A percentile compares a stretch with the other conserved stretches of the same genome.
phyloP scores from a whole-genome alignment of 495 filamentous ascomycete species.

The Penicillium samsonianum region DNA sequence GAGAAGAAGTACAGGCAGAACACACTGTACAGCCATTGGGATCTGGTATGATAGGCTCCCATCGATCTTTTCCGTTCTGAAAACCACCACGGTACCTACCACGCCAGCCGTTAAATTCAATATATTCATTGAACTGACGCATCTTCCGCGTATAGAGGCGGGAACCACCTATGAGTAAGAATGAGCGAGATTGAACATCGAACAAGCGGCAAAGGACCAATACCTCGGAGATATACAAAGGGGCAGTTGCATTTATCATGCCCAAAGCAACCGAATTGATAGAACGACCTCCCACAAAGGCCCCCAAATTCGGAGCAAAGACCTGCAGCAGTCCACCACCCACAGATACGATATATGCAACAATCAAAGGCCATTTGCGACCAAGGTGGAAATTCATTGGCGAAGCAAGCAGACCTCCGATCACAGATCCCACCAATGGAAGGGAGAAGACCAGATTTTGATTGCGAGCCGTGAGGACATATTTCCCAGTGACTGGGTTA shows the following conservation, averaged over 20 bases:
- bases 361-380: conserved; percentile 39
- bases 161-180: conserved; percentile 30
- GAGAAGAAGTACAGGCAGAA: conserved; percentile 32
- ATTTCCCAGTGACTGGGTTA: conserved; percentile 27
- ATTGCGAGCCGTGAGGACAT: conserved; percentile 39
- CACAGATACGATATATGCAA: conserved; percentile 37
- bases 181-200: background rate
- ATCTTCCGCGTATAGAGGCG: conserved; percentile 38
- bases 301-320: conserved; percentile 37
- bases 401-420: conserved; percentile 38
- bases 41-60: conserved; percentile 34
- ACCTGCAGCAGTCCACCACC: conserved; percentile 41
- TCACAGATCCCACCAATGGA: conserved; percentile 36
- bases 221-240: conserved; percentile 42
- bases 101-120: conserved; percentile 38
- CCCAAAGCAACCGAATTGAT: conserved; percentile 38
- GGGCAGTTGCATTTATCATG: conserved; percentile 38
- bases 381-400: conserved; percentile 38
- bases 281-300: conserved; percentile 38
- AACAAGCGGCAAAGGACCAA: background rate
- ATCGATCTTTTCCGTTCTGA: conserved; percentile 28
- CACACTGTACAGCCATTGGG: conserved; percentile 39
- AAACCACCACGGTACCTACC: conserved; percentile 37
- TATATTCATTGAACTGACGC: conserved; percentile 41
- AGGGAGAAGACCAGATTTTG: conserved; percentile 41